phyloP scores from a whole-genome alignment of 768 basidiomycete species.

The Mycena crocata region DNA sequence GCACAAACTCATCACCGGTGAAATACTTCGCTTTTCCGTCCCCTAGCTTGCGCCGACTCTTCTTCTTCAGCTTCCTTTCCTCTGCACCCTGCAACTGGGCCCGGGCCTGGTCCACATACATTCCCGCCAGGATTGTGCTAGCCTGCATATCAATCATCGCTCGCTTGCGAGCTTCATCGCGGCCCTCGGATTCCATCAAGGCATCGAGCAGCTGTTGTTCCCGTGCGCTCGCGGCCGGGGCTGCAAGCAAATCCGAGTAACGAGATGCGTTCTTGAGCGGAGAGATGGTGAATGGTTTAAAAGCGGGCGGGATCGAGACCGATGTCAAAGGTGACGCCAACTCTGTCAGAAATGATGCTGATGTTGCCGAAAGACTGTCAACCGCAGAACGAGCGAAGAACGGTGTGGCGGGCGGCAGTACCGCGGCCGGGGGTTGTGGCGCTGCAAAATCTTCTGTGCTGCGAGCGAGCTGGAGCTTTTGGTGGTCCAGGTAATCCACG shows the following conservation, averaged over 20 bases:
- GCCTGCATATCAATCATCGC: constrained; percentile 12
- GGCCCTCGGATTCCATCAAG: not conserved
- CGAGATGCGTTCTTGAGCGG: constrained; percentile 1
- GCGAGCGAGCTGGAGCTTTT: not conserved
- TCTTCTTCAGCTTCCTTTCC: constrained; percentile 16
- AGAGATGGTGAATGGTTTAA: not conserved
- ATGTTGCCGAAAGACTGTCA: not conserved
- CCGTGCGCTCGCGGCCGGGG: not conserved
- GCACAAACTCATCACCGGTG: not conserved
- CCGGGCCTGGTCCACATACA: constrained; percentile 6
- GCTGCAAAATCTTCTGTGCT: not conserved
- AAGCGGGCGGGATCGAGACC: not conserved
- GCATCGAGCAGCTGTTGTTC: constrained; percentile 3
- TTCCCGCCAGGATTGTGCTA: constrained; percentile 5
- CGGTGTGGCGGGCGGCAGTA: not conserved
- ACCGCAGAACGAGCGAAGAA: not conserved
- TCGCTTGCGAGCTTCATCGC: not conserved
- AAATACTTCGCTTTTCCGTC: not conserved
- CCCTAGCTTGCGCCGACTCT: not conserved
- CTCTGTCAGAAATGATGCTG: not conserved
- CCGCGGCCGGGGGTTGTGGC: not conserved
- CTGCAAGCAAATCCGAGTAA: not conserved
- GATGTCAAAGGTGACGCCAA: not conserved
- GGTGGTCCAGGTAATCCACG: not conserved
- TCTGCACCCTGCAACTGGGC: constrained; percentile 20